phyloP scores from a whole-genome alignment of 768 basidiomycete genomes.

The Lepiota subincarnata region DNA sequence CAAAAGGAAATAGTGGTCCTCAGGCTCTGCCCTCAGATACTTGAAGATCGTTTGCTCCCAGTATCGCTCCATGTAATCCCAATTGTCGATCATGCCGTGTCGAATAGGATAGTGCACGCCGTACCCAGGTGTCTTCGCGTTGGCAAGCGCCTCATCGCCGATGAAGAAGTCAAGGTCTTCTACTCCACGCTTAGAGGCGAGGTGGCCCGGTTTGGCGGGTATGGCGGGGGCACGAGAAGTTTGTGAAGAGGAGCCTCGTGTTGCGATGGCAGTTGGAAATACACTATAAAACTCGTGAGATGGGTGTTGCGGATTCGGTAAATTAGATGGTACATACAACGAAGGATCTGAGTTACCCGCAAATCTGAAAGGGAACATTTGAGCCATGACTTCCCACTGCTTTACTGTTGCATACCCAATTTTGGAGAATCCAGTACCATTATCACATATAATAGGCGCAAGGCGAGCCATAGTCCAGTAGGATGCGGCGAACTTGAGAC shows the following conservation, averaged over 20 bases:
- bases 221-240: slow-evolving; percentile 70
- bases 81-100: slow-evolving; percentile 97
- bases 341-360: slow-evolving; percentile 99
- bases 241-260: slow-evolving; percentile 66
- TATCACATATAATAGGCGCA: slow-evolving; percentile 95
- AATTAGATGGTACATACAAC: slow-evolving; percentile 56
- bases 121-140: slow-evolving; percentile 92
- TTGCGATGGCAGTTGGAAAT: slow-evolving; percentile 97
- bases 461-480: slow-evolving; percentile 65
- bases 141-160: slow-evolving; percentile 95
- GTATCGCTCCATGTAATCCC: slow-evolving; percentile 98
- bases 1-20: slow-evolving; percentile 97
- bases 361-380: slow-evolving; percentile 51
- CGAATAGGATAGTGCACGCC: slow-evolving; percentile 94
- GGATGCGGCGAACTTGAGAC: neutral
- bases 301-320: slow-evolving; percentile 5
- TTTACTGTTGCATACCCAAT: slow-evolving; percentile 66
- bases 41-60: slow-evolving; percentile 99
- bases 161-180: slow-evolving; percentile 99
- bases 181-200: slow-evolving; percentile 94
- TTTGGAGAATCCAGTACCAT: slow-evolving; percentile 96
- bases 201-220: slow-evolving; percentile 82
- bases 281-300: slow-evolving; percentile 47
- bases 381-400: neutral
- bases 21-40: slow-evolving; percentile 95